Percentiles rank a stretch among this genome's conserved stretches.
Evolutionary conservation across 257 asterid genomes (phyloP).

Genomic region (Solanum peruvianum): DNA sequence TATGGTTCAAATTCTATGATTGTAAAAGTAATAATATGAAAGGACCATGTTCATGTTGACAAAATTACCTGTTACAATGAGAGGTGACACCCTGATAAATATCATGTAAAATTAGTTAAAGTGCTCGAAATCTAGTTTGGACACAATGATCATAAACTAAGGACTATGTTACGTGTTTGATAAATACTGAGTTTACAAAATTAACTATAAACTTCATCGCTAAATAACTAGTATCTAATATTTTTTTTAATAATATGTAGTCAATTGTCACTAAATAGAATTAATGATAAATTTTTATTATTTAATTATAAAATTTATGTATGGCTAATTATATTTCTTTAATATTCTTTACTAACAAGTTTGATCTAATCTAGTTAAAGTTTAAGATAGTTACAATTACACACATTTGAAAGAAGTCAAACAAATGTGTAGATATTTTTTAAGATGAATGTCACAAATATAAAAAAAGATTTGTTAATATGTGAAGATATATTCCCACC

Average conservation of each 20-base stretch:
- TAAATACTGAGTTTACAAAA: neutral
- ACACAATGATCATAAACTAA: no score
- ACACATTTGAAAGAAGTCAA: neutral
- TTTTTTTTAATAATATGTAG: neutral
- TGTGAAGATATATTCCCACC: neutral
- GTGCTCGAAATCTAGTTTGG: accelerated
- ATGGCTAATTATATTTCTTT: neutral
- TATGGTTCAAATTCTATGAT: no score
- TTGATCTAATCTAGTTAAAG: neutral
- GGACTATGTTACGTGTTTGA: neutral
- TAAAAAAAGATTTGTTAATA: no score
- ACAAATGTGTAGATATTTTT: no score
- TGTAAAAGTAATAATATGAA: no score
- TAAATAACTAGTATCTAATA: neutral
- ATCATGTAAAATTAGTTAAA: no score
- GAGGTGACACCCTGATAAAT: no score
- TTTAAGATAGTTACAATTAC: neutral
- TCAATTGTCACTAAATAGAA: neutral
- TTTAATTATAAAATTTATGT: neutral
- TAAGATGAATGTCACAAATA: neutral
- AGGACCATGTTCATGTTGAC: neutral
- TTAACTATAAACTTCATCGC: neutral
- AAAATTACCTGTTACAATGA: no score
- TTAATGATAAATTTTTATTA: neutral
- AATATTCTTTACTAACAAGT: neutral